Evolutionary conservation across 2,329 filamentous ascomycete species (phyloP), one percentile per base, ranked within the genome.

Genomic region (Cladosporium sp.): DNA sequence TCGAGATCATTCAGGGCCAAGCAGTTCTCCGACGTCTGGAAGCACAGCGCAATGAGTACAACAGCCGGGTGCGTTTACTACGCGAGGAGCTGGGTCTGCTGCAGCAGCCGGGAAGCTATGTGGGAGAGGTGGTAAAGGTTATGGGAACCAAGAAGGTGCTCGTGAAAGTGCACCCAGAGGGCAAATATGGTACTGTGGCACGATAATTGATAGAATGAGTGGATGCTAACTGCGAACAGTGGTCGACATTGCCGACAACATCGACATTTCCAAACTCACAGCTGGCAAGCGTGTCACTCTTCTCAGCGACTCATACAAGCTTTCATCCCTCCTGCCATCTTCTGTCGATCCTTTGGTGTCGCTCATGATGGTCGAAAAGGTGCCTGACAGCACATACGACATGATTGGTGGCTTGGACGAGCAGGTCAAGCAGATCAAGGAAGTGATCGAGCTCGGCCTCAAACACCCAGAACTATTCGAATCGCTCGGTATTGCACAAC

Each of bases 361-460:
- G 37, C 89, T 99, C 74, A 99, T 99, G 94, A 99, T 99, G 94
- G 94, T 99, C 55, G 94, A 99, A 75, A 99, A 99, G 83, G 94
- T 99, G 15, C 94, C 94, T 15, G 94, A 99, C 82, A 97, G 92
- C 80, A 99, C 94, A 73, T 99, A 99, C 82, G 94, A 99, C 79
- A 99, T 99, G 94, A 99, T 99, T 75, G 94, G 94, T 78, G 94
- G 94, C 66, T 81, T 99, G 63, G 94, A 99, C 74, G 93, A 99
- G 75, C 94, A 99, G 75, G 97, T 99, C 81, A 97, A 99, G 80
- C 94, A 99, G 75, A 99, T 99, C 82, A 99, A 99, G 80, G 94
- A 99, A 78, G 94, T 99, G 69, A 97, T 99, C 74, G 94, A 99
- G 80, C 88, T 99, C 45, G 94, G 94, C 65, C 85, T 99, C 63